These are phyloP conservation scores for Tetrahymena thermophila DNA, from an alignment of 73 alveolate genomes.

Conservation along the genomic window DNA sequence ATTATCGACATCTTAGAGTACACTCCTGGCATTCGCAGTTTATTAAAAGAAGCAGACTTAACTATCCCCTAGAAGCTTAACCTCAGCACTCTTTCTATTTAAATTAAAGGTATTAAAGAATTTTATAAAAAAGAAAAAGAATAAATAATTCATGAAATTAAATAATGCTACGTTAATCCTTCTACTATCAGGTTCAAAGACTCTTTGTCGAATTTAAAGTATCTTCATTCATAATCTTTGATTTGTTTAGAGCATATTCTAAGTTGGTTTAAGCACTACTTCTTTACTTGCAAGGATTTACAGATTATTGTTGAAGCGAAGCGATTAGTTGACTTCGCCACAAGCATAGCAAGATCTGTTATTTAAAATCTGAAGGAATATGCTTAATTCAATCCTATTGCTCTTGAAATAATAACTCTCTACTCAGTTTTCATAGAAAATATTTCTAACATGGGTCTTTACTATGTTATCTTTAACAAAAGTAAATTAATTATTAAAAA, in stretches of 20 bases:
- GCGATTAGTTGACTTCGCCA: neutral
- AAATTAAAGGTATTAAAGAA: neutral
- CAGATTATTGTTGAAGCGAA: neutral
- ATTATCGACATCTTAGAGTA: neutral
- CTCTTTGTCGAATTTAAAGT: neutral
- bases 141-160: neutral
- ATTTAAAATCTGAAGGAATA: neutral
- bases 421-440: neutral
- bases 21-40: constrained; percentile 1
- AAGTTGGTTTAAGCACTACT: neutral
- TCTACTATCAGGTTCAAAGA: neutral
- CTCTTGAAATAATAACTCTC: neutral
- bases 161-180: neutral
- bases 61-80: neutral
- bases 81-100: neutral
- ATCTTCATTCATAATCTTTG: neutral
- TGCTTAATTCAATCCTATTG: neutral
- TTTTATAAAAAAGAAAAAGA: neutral
- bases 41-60: neutral
- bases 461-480: neutral
- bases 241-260: neutral
- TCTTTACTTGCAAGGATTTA: neutral
- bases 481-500: neutral
- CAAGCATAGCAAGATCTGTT: neutral
- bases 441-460: neutral